Conservation (phyloP, 192 early-diverging fungal genomes). For the Borealophlyctis nickersoniae region DNA sequence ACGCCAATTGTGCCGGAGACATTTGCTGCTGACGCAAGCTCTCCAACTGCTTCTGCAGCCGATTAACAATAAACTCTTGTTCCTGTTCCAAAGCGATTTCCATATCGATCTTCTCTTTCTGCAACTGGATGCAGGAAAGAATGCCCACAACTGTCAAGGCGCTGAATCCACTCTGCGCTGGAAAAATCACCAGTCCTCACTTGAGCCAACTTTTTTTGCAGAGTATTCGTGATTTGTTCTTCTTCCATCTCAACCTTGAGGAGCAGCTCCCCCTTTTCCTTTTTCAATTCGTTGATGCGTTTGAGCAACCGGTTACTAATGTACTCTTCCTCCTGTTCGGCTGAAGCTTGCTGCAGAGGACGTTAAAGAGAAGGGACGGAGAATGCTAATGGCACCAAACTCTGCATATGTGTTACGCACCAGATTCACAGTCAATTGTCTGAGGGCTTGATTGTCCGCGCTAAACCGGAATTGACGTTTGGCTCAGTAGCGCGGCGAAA, state of each 20-base stretch:
- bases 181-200: slow-evolving; percentile 35
- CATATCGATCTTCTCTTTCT: slow-evolving; percentile 87
- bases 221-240: slow-evolving; percentile 74
- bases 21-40: slow-evolving; percentile 28
- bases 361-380: neutral
- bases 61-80: slow-evolving; percentile 89
- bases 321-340: slow-evolving; percentile 57
- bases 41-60: slow-evolving; percentile 79
- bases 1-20: slow-evolving; percentile 6
- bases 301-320: slow-evolving; percentile 75
- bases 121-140: slow-evolving; percentile 49
- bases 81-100: slow-evolving; percentile 88
- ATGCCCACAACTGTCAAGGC: neutral
- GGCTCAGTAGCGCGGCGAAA: neutral
- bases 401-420: slow-evolving; percentile 17
- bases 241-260: slow-evolving; percentile 78
- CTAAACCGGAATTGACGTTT: slow-evolving; percentile 4
- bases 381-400: neutral
- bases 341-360: slow-evolving; percentile 28
- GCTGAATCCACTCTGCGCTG: neutral
- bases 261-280: slow-evolving; percentile 74
- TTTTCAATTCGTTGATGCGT: slow-evolving; percentile 69
- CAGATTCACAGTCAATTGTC: slow-evolving; percentile 32
- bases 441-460: slow-evolving; percentile 34
- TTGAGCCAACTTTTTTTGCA: slow-evolving; percentile 67